A percentile compares a stretch with the other conserved stretches of the same genome.
phyloP scores from a whole-genome alignment of 176 grass and related monocot genomes.

The Leersia perrieri region DNA sequence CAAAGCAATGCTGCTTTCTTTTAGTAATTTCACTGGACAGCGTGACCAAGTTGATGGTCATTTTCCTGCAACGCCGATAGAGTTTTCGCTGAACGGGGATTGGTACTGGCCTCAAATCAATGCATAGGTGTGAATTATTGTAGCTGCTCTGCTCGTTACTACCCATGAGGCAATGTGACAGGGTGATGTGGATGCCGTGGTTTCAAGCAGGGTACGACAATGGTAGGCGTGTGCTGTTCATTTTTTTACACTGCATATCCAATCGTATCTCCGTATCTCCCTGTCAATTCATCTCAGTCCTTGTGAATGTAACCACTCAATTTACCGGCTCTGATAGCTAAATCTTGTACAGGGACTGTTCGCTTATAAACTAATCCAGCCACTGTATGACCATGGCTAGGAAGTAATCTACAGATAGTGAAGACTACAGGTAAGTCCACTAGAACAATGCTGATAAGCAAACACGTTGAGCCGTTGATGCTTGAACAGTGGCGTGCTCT shows the following conservation, averaged over 20 bases:
- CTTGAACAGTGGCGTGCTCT: not conserved
- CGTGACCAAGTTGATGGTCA: not conserved
- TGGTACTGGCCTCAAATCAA: not conserved
- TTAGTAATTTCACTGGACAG: not conserved
- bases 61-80: conserved; percentile 18
- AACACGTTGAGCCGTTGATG: not conserved
- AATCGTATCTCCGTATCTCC: not conserved
- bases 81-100: not conserved
- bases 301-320: conserved; percentile 32
- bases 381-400: conserved; percentile 13
- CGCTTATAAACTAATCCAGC: conserved; percentile 21
- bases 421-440: not conserved
- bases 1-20: conserved; percentile 38
- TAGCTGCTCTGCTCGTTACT: conserved; percentile 34
- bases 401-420: not conserved
- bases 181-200: conserved; percentile 1
- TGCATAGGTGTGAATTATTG: conserved; percentile 25
- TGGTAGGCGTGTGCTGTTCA: not conserved
- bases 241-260: conserved; percentile 3
- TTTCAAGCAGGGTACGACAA: not conserved
- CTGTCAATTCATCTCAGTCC: not conserved
- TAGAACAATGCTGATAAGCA: not conserved
- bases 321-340: not conserved
- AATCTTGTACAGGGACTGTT: not conserved
- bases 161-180: conserved; percentile 31